Conservation (phyloP, 805 yeast species). For the Ogataea haglerorum region DNA sequence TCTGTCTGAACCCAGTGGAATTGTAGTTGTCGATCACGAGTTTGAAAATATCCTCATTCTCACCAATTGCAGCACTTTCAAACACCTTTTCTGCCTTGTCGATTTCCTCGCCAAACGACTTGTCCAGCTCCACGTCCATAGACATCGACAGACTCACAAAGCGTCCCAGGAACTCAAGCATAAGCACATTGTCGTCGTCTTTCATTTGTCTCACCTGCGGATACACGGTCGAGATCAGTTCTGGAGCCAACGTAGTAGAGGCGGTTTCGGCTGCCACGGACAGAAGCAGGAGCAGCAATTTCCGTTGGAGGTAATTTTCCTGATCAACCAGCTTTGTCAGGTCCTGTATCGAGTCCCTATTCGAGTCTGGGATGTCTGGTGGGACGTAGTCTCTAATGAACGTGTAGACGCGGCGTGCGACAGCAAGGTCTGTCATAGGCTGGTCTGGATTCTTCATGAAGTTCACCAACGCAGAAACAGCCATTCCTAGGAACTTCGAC, state of each 20-base stretch:
- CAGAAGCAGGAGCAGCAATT: conserved; percentile 58
- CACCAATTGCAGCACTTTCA: conserved; percentile 19
- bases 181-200: not conserved
- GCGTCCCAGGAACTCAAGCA: conserved; percentile 22
- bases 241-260: conserved; percentile 1
- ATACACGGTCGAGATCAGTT: conserved; percentile 8
- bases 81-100: conserved; percentile 43
- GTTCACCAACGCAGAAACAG: conserved; percentile 55
- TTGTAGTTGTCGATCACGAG: conserved; percentile 42
- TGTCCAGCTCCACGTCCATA: conserved; percentile 60
- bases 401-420: conserved; percentile 60
- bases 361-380: conserved; percentile 39
- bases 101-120: conserved; percentile 35
- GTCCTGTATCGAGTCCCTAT: conserved; percentile 38
- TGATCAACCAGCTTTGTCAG: conserved; percentile 42
- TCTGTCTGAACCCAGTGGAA: conserved; percentile 20
- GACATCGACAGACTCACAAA: conserved; percentile 49
- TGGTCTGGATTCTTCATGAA: conserved; percentile 43
- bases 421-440: conserved; percentile 33
- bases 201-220: conserved; percentile 6
- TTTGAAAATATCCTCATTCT: conserved; percentile 40
- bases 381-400: conserved; percentile 59
- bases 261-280: conserved; percentile 45
- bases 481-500: conserved; percentile 72
- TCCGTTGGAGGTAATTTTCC: conserved; percentile 62